These are phyloP conservation scores for Westerdykella sp. DNA, from an alignment of 2,329 filamentous ascomycete genomes.

Conservation along the genomic window DNA sequence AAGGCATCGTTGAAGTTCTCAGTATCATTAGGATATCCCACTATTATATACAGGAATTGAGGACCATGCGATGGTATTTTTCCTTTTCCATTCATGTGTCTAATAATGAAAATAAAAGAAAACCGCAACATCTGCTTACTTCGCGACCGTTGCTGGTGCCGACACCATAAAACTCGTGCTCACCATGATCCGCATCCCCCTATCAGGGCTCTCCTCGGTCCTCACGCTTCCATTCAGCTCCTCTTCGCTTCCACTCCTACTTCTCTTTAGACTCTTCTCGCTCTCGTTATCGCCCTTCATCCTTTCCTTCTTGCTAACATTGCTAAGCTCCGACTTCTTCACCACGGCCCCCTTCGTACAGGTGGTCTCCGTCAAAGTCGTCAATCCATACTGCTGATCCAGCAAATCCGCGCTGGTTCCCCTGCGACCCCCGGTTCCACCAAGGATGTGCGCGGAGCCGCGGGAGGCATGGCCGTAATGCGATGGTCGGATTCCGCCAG, in stretches of 20 bases:
- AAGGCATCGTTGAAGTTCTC: no score
- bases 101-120: no score
- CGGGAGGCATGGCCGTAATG: conserved; percentile 1
- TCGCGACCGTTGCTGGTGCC: neutral
- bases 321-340: conserved; percentile 12
- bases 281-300: conserved; percentile 21
- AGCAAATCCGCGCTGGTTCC: conserved; percentile 9
- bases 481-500: conserved; percentile 12
- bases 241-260: conserved; percentile 21
- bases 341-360: conserved; percentile 12
- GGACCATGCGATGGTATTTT: no score
- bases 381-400: conserved; percentile 15
- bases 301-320: conserved; percentile 11
- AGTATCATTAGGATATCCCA: no score
- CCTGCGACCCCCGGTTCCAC: conserved; percentile 8
- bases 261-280: conserved; percentile 12
- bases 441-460: no score
- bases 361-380: conserved; percentile 16
- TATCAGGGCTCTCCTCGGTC: conserved; percentile 5
- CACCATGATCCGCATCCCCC: conserved; percentile 27
- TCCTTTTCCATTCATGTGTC: no score
- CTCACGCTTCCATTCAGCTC: conserved; percentile 4
- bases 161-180: conserved; percentile 26
- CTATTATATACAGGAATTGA: no score
- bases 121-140: no score